Conservation (phyloP, 371 early-diverging fungal species). For the Mortierella sp. region DNA sequence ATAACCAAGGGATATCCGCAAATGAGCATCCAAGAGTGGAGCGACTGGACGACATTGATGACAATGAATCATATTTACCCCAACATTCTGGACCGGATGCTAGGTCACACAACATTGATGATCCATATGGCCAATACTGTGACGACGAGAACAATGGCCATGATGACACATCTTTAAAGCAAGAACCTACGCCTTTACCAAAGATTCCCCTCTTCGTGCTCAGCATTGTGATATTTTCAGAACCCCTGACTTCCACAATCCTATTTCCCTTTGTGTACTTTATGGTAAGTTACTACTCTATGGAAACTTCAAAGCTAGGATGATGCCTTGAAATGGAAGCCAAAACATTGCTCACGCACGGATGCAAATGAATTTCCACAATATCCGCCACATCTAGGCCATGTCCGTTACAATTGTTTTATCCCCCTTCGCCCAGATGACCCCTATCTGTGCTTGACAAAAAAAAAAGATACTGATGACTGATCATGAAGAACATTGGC, state of each 20-base stretch:
- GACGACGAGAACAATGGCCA: background rate
- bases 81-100: background rate
- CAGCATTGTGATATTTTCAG: constrained; percentile 70
- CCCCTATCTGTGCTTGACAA: constrained; percentile 3
- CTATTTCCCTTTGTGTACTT: constrained; percentile 75
- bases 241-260: constrained; percentile 74
- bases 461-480: constrained; percentile 10
- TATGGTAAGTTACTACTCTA: constrained; percentile 53
- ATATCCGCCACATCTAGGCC: background rate
- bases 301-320: background rate
- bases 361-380: constrained; percentile 2
- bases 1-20: background rate
- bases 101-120: background rate
- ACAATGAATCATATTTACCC: constrained; percentile 3
- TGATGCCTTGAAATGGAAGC: constrained; percentile 15
- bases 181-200: constrained; percentile 63
- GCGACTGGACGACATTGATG: constrained; percentile 27
- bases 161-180: constrained; percentile 8
- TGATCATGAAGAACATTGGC: background rate
- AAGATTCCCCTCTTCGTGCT: constrained; percentile 67
- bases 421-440: too few species aligned
- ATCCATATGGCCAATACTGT: background rate
- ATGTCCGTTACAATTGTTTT: background rate
- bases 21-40: constrained; percentile 4
- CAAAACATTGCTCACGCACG: constrained; percentile 1